Percentiles rank a stretch among this genome's conserved stretches.
phyloP scores from a whole-genome alignment of 164 flowering plant genomes.

The Dillenia suffruticosa region DNA sequence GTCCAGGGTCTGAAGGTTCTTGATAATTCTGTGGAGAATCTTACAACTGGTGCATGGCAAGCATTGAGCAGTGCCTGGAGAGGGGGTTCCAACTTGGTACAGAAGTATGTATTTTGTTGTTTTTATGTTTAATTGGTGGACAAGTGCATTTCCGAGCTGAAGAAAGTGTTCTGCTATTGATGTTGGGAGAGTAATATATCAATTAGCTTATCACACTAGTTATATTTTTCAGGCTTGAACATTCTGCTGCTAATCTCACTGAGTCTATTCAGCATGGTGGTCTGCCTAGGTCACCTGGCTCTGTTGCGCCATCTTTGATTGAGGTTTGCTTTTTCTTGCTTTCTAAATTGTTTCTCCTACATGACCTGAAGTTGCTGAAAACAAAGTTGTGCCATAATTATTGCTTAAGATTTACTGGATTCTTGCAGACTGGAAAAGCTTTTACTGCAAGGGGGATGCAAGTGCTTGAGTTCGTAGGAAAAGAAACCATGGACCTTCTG shows the following conservation, averaged over 20 bases:
- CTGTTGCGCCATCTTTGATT: constrained; percentile 71
- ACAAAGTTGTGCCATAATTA: background rate
- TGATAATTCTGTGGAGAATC: constrained; percentile 82
- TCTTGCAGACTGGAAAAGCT: constrained; percentile 81
- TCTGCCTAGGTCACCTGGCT: constrained; percentile 51
- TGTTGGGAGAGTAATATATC: no score
- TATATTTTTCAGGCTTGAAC: constrained; percentile 60
- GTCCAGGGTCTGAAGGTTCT: constrained; percentile 84
- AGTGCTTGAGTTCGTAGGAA: constrained; percentile 87
- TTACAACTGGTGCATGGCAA: constrained; percentile 97
- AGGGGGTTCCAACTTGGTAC: constrained; percentile 73
- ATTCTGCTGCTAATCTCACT: constrained; percentile 70
- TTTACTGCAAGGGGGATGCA: constrained; percentile 89
- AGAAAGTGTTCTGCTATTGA: background rate
- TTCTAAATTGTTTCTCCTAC: background rate
- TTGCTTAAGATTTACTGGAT: constrained; percentile 10
- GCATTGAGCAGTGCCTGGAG: constrained; percentile 87
- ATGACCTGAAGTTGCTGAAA: no score
- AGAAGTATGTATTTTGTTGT: constrained; percentile 51
- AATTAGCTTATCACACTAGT: no score
- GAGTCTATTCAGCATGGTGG: constrained; percentile 67
- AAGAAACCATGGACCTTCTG: constrained; percentile 91
- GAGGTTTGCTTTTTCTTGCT: constrained; percentile 47
- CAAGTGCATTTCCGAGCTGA: background rate
- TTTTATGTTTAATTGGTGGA: no score